Conservation (phyloP, 257 asterid genomes). For the Striga asiatica region DNA sequence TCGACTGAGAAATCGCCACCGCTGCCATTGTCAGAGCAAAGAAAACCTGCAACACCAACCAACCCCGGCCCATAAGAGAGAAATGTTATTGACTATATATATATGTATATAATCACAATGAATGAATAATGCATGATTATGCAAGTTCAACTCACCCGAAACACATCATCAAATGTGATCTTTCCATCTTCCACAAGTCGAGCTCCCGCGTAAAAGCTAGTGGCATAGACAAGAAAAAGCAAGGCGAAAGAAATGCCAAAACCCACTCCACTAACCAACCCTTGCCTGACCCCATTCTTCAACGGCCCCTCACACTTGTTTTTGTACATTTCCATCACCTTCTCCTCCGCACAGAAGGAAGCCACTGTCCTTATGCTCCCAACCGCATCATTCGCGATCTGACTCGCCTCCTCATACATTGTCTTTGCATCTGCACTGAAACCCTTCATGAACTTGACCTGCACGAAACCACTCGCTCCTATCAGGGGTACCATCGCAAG, state of each 20-base stretch:
- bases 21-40: constrained; percentile 49
- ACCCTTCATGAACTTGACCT: constrained; percentile 58
- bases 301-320: constrained; percentile 45
- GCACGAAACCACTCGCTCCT: constrained; percentile 51
- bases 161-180: constrained; percentile 31
- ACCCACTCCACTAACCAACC: constrained; percentile 43
- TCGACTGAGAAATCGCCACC: constrained; percentile 42
- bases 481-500: constrained; percentile 58
- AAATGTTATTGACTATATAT: too few relatives aligned
- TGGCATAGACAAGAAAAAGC: constrained; percentile 38
- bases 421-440: constrained; percentile 84
- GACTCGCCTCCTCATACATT: constrained; percentile 71
- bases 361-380: constrained; percentile 65
- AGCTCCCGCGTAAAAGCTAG: constrained; percentile 52
- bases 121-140: neutral
- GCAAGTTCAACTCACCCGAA: constrained; percentile 26
- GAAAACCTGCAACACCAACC: constrained; percentile 33
- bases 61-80: too few relatives aligned
- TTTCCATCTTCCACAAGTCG: constrained; percentile 38
- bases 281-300: constrained; percentile 31
- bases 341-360: constrained; percentile 55
- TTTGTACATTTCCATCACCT: constrained; percentile 40
- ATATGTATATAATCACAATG: too few relatives aligned
- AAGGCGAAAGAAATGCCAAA: constrained; percentile 39
- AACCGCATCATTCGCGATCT: constrained; percentile 54